Base-by-base conservation (phyloP, 2,329 filamentous ascomycete species). In the Diaporthe capsici region DNA sequence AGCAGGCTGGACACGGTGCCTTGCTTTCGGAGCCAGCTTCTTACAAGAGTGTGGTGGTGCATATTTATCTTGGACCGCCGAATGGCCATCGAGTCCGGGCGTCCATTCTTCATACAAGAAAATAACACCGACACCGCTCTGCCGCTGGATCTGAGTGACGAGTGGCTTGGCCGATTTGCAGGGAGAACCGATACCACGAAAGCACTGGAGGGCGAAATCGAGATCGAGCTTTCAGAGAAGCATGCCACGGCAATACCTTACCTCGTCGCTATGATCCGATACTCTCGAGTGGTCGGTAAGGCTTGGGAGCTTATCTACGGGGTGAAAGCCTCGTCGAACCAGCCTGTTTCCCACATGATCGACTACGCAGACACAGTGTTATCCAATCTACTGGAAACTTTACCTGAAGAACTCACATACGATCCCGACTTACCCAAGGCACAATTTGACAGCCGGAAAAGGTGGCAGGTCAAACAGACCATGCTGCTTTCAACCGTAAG, bases 391-490 rank as follows among this genome's bases (percentile, higher is more conserved):
- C 12, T 74, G n/a, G 67, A 76, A 1, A 75, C 42, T 5, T 17
- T 76, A 12, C 72, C 75, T n/a, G 25, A 57, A 34, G 42, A 70
- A 4, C 37, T 76, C 9, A 34, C 65, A n/a, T 76, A 76, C 9
- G 34, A 72, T 12, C 72, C 58, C 4, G 65, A 53, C 42, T 10
- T 73, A 25, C 60, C 39, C 4, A 47, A 72, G 20, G 31, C 44
- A 22, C 75, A 76, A 39, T 72, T 76, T 3, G 39, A 12, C 12
- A 57, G 22, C 13, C 47, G 65, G n/a, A 39, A 58, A 13, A 61
- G 75, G 17, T 76, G 75, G 75, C 75, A 75, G 49, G 58, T 75
- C 25, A 76, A 76, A 31, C 75, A 76, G 39, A 67, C 63, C 39
- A 71, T 76, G 42, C 28, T 76, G 4, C 63, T 76, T 3, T 76